phyloP scores from a whole-genome alignment of 306 rosid genomes.

The Lathyrus oleraceus region DNA sequence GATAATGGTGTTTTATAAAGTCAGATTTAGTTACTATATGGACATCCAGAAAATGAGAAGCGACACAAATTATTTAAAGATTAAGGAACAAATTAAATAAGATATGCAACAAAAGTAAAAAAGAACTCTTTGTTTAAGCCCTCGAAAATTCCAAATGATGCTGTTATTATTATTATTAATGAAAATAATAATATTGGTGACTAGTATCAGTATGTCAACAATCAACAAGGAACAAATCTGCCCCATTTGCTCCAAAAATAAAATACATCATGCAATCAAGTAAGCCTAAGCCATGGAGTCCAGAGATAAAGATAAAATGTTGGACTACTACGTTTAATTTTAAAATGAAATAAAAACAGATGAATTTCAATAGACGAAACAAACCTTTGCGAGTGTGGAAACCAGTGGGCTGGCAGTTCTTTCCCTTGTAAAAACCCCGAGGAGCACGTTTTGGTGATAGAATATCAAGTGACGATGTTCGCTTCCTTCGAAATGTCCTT shows the following conservation, averaged over 20 bases:
- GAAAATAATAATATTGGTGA: neutral
- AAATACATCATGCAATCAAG: neutral
- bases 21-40: neutral
- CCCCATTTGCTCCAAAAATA: neutral
- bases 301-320: neutral
- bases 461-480: conserved; percentile 61
- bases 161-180: too few species aligned
- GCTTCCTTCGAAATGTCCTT: conserved; percentile 50
- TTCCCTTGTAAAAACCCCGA: conserved; percentile 77
- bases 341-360: conserved; percentile 9
- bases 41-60: conserved; percentile 14
- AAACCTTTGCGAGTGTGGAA: conserved; percentile 84
- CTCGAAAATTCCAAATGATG: too few species aligned
- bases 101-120: too few species aligned
- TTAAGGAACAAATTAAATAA: too few species aligned
- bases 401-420: conserved; percentile 89
- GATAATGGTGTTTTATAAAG: conserved; percentile 3
- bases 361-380: conserved; percentile 3
- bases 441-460: conserved; percentile 84
- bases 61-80: neutral
- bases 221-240: neutral
- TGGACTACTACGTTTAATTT: conserved; percentile 6
- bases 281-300: neutral
- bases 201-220: neutral
- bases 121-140: too few species aligned